Conservation (phyloP, 2,329 filamentous ascomycete genomes). For the Monosporascus sp. region DNA sequence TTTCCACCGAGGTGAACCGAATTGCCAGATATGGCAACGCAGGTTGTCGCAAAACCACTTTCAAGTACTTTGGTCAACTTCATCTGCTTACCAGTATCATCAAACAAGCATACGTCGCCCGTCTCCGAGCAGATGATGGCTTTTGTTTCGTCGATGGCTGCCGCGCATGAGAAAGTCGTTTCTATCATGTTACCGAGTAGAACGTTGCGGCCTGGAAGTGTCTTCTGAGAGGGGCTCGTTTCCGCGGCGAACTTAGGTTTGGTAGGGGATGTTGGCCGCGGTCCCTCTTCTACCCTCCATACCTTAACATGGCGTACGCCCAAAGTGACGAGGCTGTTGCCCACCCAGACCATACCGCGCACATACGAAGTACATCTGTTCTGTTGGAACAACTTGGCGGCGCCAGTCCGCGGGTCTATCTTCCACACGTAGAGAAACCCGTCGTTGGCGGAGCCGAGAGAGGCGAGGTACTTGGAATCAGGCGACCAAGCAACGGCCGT, state of each 20-base stretch:
- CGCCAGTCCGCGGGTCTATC: slow-evolving; percentile 75
- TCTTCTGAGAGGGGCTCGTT: slow-evolving; percentile 48
- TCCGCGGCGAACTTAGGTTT: slow-evolving; percentile 54
- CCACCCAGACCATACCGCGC: slow-evolving; percentile 86
- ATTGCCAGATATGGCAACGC: slow-evolving; percentile 56
- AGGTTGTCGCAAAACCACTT: slow-evolving; percentile 62
- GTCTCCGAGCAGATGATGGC: slow-evolving; percentile 82
- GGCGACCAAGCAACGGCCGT: slow-evolving; percentile 83
- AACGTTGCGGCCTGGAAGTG: slow-evolving; percentile 81
- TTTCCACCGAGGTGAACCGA: slow-evolving; percentile 65
- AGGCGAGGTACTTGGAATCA: slow-evolving; percentile 81
- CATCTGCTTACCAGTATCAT: slow-evolving; percentile 68
- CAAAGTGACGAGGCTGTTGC: slow-evolving; percentile 74
- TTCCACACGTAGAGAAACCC: slow-evolving; percentile 91
- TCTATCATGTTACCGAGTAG: slow-evolving; percentile 78
- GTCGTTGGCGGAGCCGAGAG: slow-evolving; percentile 83
- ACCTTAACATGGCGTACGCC: slow-evolving; percentile 90
- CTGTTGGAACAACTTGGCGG: slow-evolving; percentile 74
- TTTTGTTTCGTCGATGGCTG: slow-evolving; percentile 63
- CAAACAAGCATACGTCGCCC: slow-evolving; percentile 83
- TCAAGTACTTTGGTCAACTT: slow-evolving; percentile 62
- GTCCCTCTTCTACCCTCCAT: slow-evolving; percentile 73
- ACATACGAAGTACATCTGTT: slow-evolving; percentile 88
- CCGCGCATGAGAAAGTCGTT: slow-evolving; percentile 74
- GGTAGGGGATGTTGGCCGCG: slow-evolving; percentile 50